Conservation (phyloP, 176 grass and related monocot genomes). For the Oryza brachyantha region DNA sequence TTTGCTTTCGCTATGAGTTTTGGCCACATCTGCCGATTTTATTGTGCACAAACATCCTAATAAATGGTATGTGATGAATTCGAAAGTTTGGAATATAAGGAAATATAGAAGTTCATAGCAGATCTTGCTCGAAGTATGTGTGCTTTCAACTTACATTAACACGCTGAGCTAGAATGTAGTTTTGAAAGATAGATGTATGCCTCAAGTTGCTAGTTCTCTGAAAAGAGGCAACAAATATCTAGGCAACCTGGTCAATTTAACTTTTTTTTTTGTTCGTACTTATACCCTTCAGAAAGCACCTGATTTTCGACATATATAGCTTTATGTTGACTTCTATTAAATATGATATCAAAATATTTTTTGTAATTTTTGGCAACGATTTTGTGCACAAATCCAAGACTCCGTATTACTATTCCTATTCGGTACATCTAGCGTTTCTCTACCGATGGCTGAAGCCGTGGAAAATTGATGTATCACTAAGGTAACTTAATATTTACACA, state of each 20-base stretch:
- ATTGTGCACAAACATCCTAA: not conserved
- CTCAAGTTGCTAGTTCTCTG: not conserved
- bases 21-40: slow-evolving; percentile 74
- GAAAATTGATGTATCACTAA: not conserved
- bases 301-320: not conserved
- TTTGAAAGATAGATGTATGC: not conserved
- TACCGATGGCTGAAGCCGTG: not conserved
- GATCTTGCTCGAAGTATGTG: not conserved
- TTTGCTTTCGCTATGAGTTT: slow-evolving; percentile 61
- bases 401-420: not conserved
- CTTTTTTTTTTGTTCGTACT: not conserved
- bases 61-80: not conserved
- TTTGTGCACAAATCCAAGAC: not conserved
- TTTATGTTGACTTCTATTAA: not conserved
- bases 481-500: no score
- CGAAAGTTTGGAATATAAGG: not conserved
- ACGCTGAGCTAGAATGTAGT: not conserved
- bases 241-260: not conserved
- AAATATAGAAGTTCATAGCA: not conserved
- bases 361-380: not conserved
- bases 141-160: not conserved
- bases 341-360: no score
- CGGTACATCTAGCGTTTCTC: not conserved
- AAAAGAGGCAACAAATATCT: not conserved
- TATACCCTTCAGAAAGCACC: not conserved